These are phyloP conservation scores for Parsonsia alboflavescens DNA, from an alignment of 257 asterid species.

Conservation along the genomic window DNA sequence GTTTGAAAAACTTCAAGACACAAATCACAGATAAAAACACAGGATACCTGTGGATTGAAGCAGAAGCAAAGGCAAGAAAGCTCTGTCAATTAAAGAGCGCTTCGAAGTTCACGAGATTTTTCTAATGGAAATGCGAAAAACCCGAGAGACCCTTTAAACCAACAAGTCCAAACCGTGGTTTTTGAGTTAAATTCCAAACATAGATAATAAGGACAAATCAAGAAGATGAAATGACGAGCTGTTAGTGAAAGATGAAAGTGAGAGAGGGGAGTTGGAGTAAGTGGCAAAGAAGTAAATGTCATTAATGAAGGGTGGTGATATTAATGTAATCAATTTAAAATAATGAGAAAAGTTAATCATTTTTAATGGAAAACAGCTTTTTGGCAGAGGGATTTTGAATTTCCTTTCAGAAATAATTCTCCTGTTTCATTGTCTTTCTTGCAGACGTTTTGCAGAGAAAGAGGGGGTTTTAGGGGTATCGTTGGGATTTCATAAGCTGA, in stretches of 20 bases:
- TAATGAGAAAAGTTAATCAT: constrained; percentile 17
- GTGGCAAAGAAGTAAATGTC: constrained; percentile 47
- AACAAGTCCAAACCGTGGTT: constrained; percentile 1
- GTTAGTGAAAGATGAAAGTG: constrained; percentile 10
- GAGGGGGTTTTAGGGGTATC: background rate
- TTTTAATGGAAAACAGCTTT: constrained; percentile 23
- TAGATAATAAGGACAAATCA: constrained; percentile 5
- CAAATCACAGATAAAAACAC: constrained; percentile 31
- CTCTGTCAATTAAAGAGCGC: constrained; percentile 15
- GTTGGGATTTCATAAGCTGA: background rate
- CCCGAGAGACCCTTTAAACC: constrained; percentile 21
- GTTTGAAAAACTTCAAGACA: constrained; percentile 27
- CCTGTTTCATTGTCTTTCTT: constrained; percentile 23
- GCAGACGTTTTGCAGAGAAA: constrained; percentile 8
- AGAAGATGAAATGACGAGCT: constrained; percentile 11
- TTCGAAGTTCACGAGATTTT: constrained; percentile 38
- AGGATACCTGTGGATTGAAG: constrained; percentile 59
- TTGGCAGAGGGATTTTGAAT: background rate
- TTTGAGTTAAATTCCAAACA: constrained; percentile 1
- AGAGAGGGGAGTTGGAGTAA: constrained; percentile 18
- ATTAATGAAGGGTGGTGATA: constrained; percentile 45
- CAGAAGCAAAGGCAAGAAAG: constrained; percentile 31
- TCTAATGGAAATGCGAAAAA: constrained; percentile 34
- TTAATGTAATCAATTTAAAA: background rate
- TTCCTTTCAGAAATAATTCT: constrained; percentile 3